Evolutionary conservation across 192 early-diverging fungal species (phyloP).

Genomic region (Tieghemiomyces parasiticus): DNA sequence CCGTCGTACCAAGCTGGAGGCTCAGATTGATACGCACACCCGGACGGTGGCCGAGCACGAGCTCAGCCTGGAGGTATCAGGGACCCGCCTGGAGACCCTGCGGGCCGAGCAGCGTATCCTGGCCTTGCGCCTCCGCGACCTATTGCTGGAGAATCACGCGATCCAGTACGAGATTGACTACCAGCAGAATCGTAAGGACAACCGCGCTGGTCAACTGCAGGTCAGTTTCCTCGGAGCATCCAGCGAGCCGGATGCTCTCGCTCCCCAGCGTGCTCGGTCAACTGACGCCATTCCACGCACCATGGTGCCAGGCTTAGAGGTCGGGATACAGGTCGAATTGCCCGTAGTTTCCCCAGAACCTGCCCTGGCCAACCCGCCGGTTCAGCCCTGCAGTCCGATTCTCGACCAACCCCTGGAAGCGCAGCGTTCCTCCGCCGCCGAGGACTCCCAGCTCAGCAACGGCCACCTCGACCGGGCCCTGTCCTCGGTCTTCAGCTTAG

Average conservation of each 20-base stretch:
- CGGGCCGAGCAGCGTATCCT: neutral
- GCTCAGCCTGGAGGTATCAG: neutral
- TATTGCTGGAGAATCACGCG: constrained; percentile 6
- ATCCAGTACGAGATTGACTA: constrained; percentile 9
- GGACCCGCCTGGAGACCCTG: neutral
- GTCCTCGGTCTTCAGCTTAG: neutral
- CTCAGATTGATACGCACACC: neutral
- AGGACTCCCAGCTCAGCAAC: neutral
- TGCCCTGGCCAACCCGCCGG: neutral
- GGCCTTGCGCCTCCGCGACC: constrained; percentile 4
- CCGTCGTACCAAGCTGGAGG: neutral
- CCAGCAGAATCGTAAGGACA: neutral
- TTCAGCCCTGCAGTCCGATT: neutral
- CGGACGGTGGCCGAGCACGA: neutral
- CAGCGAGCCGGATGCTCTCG: neutral
- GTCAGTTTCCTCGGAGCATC: neutral
- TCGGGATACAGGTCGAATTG: too few species aligned
- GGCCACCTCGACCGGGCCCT: neutral
- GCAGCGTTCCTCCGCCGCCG: neutral
- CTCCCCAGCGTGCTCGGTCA: neutral
- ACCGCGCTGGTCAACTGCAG: neutral
- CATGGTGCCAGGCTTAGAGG: too few species aligned
- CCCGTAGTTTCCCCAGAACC: too few species aligned
- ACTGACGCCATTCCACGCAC: neutral
- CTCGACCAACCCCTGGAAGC: neutral